Evolutionary conservation across 2,329 filamentous ascomycete species (phyloP).

Genomic region (Aspergillus hortae): DNA sequence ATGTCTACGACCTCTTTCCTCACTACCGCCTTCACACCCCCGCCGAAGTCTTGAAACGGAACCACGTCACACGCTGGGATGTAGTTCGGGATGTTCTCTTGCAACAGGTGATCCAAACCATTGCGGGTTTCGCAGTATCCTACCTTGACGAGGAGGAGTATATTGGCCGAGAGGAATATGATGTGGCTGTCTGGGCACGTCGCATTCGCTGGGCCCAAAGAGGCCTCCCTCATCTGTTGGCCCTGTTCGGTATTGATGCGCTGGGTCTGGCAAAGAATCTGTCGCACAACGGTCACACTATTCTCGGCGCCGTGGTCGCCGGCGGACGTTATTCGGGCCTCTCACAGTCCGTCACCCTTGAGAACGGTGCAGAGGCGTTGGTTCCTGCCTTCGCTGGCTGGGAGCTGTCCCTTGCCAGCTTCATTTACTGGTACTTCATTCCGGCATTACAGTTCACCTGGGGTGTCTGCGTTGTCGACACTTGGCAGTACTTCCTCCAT

Average conservation of each 20-base stretch:
- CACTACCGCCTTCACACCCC: constrained; percentile 94
- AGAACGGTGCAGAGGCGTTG: constrained; percentile 45
- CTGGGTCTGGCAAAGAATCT: constrained; percentile 71
- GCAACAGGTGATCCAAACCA: constrained; percentile 85
- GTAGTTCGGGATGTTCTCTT: constrained; percentile 87
- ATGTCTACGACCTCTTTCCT: constrained; percentile 79
- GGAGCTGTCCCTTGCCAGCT: constrained; percentile 72
- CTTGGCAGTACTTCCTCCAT: constrained; percentile 98
- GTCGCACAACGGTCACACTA: constrained; percentile 61
- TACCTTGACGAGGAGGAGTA: constrained; percentile 71
- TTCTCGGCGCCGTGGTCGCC: constrained; percentile 69
- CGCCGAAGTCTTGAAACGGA: constrained; percentile 81
- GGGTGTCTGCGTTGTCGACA: constrained; percentile 77
- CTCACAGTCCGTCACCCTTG: constrained; percentile 55
- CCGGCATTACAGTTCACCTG: constrained; percentile 73
- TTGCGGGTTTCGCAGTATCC: constrained; percentile 64
- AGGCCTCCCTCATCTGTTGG: constrained; percentile 69
- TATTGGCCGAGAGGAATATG: constrained; percentile 75
- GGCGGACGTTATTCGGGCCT: constrained; percentile 79
- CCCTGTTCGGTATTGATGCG: constrained; percentile 72
- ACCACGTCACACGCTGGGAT: constrained; percentile 79
- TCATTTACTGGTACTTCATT: constrained; percentile 74
- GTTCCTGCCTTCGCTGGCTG: constrained; percentile 75
- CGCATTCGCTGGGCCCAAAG: constrained; percentile 75
- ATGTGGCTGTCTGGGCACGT: constrained; percentile 85